These are phyloP conservation scores for Mrakia gelida DNA, from an alignment of 768 basidiomycete species.

Conservation along the genomic window DNA sequence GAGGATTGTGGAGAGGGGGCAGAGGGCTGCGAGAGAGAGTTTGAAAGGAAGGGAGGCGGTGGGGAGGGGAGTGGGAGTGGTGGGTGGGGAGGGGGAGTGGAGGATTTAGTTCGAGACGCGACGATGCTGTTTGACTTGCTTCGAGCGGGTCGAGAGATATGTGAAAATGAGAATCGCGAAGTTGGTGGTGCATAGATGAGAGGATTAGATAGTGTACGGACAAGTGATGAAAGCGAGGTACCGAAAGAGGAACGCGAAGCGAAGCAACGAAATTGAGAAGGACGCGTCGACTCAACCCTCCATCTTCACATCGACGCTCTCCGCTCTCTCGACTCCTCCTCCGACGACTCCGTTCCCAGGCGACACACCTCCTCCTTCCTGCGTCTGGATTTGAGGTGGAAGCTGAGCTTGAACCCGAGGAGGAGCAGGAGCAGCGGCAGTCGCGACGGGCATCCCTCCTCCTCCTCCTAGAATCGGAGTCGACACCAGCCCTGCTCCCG, in stretches of 20 bases:
- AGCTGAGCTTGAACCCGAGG: not conserved
- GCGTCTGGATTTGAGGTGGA: not conserved
- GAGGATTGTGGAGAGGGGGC: slow-evolving; percentile 20
- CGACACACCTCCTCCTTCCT: not conserved
- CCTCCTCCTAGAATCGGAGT: not conserved
- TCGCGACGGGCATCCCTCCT: not conserved
- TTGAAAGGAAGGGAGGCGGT: slow-evolving; percentile 10
- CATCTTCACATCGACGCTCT: not conserved
- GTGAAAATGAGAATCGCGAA: too few species aligned
- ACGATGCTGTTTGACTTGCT: too few species aligned
- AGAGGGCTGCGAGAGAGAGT: slow-evolving; percentile 27
- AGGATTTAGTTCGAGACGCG: not conserved
- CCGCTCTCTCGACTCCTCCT: not conserved
- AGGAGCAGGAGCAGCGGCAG: too few species aligned
- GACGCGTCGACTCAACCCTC: not conserved
- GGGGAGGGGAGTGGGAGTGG: slow-evolving; percentile 1
- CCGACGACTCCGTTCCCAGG: not conserved
- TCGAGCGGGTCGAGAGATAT: too few species aligned
- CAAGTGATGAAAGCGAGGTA: too few species aligned
- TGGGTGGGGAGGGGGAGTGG: not conserved
- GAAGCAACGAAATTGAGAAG: too few species aligned
- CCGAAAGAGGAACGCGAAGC: too few species aligned
- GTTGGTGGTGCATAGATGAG: too few species aligned
- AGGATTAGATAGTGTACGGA: too few species aligned
- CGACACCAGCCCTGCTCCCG: too few species aligned